These are phyloP conservation scores for Cystobasidiaceae sp. DNA, from an alignment of 1,284 basidiomycete species.

Conservation along the genomic window DNA sequence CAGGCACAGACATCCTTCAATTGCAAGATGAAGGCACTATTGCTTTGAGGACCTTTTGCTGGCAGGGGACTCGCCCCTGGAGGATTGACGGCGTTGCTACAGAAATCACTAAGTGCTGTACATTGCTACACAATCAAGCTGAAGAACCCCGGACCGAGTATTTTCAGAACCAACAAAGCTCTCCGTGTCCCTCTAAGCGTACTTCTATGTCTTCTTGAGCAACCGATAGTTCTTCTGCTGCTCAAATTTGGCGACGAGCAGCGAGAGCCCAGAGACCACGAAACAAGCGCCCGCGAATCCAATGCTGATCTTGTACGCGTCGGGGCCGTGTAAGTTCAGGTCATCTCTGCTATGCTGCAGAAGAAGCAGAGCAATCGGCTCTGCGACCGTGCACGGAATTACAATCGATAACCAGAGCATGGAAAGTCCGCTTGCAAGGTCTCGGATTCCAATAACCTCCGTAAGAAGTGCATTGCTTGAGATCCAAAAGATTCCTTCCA, in stretches of 20 bases:
- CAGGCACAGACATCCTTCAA: no score
- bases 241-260: slow-evolving; percentile 20
- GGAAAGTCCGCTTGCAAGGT: slow-evolving; percentile 48
- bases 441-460: slow-evolving; percentile 48
- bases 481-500: slow-evolving; percentile 49
- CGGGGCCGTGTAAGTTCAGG: slow-evolving; percentile 45
- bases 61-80: no score
- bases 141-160: no score
- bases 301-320: slow-evolving; percentile 23
- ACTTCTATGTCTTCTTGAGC: slow-evolving; percentile 3
- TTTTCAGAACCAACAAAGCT: no score
- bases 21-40: no score
- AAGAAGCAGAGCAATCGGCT: slow-evolving; percentile 10
- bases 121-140: no score
- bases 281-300: slow-evolving; percentile 21
- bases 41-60: no score
- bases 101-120: no score
- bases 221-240: not conserved
- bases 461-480: slow-evolving; percentile 44
- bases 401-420: slow-evolving; percentile 48
- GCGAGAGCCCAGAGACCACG: slow-evolving; percentile 15
- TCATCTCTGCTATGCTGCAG: slow-evolving; percentile 39
- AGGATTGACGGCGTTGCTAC: no score
- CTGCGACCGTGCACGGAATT: slow-evolving; percentile 12
- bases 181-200: no score